phyloP scores from a whole-genome alignment of 352 stramenopile species.

The Globisporangium carolinianum region DNA sequence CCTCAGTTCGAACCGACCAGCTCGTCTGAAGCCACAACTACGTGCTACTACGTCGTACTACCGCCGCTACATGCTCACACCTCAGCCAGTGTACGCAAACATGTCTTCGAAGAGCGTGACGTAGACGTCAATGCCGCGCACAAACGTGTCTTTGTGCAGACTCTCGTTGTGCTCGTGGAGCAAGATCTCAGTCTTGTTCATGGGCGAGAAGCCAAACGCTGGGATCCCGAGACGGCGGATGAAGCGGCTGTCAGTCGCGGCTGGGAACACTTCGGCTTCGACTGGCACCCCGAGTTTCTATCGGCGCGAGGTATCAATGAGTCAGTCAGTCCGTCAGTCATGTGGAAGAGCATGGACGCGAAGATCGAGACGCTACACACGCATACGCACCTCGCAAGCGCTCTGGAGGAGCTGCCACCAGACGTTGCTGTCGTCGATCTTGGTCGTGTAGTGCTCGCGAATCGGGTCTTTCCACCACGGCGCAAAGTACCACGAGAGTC shows the following conservation, averaged over 20 bases:
- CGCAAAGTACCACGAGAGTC: conserved; percentile 69
- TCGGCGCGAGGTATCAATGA: background rate
- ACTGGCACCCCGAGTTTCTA: conserved; percentile 43
- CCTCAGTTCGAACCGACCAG: too few relatives aligned
- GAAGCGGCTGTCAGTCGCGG: conserved; percentile 90
- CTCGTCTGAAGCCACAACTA: too few relatives aligned
- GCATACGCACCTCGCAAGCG: conserved; percentile 17
- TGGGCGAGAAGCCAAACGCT: conserved; percentile 91
- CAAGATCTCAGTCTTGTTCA: conserved; percentile 90
- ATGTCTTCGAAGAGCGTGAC: conserved; percentile 33
- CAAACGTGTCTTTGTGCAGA: conserved; percentile 86
- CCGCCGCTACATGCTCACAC: too few relatives aligned
- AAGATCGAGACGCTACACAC: too few relatives aligned
- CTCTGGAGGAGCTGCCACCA: conserved; percentile 39
- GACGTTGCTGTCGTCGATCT: conserved; percentile 33
- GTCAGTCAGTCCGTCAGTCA: background rate
- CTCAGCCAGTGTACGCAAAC: conserved; percentile 12
- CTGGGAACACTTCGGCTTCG: conserved; percentile 90
- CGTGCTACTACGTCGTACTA: too few relatives aligned
- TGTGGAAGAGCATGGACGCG: background rate
- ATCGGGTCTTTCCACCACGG: conserved; percentile 20
- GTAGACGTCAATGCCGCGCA: conserved; percentile 89
- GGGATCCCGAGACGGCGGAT: conserved; percentile 85
- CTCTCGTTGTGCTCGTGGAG: conserved; percentile 96
- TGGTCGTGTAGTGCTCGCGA: conserved; percentile 52